Percentiles rank a stretch among this genome's conserved stretches.
These are phyloP conservation scores for Sophora flavescens DNA, from an alignment of 306 rosid species.

Conservation along the genomic window DNA sequence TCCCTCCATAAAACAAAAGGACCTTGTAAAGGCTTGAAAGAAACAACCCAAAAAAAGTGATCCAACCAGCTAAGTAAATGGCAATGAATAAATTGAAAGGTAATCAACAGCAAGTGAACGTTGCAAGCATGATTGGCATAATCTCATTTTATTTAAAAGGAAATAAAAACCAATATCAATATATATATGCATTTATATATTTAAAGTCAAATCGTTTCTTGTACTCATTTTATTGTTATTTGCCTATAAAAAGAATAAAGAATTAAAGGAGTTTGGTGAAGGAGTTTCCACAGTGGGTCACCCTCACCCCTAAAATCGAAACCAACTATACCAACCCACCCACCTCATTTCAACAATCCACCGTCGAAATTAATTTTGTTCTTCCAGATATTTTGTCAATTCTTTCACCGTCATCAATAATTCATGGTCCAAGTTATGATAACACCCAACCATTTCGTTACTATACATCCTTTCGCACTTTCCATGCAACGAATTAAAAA, in stretches of 20 bases:
- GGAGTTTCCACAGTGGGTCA: conserved; percentile 38
- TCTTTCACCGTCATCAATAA: neutral
- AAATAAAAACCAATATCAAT: too few species aligned
- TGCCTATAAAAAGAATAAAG: neutral
- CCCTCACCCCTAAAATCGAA: neutral
- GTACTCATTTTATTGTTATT: too few species aligned
- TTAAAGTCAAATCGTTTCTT: too few species aligned
- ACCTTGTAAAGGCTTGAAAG: too few species aligned
- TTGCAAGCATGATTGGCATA: too few species aligned
- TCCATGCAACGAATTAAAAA: neutral
- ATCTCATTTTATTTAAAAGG: too few species aligned
- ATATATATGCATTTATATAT: too few species aligned
- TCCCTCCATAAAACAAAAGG: too few species aligned
- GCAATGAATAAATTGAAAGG: too few species aligned
- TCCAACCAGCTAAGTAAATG: too few species aligned
- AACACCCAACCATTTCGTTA: neutral
- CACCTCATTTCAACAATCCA: neutral
- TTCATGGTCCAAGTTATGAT: neutral
- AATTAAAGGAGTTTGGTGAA: conserved; percentile 37
- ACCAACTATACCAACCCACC: conserved; percentile 30
- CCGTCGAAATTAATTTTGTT: neutral
- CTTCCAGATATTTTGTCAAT: neutral
- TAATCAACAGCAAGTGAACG: too few species aligned
- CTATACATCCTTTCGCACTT: neutral
- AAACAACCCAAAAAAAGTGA: too few species aligned